These are phyloP conservation scores for Chlorociboria aeruginascens DNA, from an alignment of 495 filamentous ascomycete genomes.

Conservation along the genomic window DNA sequence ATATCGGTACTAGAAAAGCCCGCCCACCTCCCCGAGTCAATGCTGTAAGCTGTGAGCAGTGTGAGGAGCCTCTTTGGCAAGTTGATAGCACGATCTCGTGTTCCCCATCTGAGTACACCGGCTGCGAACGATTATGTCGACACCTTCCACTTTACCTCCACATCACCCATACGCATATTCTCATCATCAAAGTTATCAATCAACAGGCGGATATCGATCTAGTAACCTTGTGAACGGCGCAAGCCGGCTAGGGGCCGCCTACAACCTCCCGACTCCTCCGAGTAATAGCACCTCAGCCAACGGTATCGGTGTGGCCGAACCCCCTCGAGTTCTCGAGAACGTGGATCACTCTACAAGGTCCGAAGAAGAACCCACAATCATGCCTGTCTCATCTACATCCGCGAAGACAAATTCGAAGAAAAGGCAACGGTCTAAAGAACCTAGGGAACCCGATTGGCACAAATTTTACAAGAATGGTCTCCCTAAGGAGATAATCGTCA, in stretches of 20 bases:
- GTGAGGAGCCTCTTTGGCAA: constrained; percentile 4
- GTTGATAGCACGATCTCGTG: background rate
- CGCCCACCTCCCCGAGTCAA: background rate
- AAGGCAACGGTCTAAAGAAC: constrained; percentile 35
- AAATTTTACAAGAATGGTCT: constrained; percentile 88
- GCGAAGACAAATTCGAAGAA: constrained; percentile 30
- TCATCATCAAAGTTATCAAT: constrained; percentile 51
- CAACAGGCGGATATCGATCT: constrained; percentile 22
- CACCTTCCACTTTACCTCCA: constrained; percentile 56
- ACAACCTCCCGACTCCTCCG: constrained; percentile 17
- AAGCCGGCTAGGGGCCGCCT: constrained; percentile 18
- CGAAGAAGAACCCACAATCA: constrained; percentile 19
- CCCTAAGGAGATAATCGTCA: constrained; percentile 89
- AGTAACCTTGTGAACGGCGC: constrained; percentile 18
- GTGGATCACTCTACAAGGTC: constrained; percentile 6
- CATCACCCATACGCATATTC: constrained; percentile 61
- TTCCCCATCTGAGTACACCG: constrained; percentile 10
- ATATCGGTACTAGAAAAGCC: background rate
- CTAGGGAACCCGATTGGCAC: constrained; percentile 61
- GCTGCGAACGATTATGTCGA: constrained; percentile 51
- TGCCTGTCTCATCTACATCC: constrained; percentile 23
- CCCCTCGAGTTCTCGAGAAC: constrained; percentile 13
- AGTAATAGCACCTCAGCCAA: constrained; percentile 15
- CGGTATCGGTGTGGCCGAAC: constrained; percentile 10
- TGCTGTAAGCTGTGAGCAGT: constrained; percentile 3